Evolutionary conservation across 1,284 basidiomycete genomes (phyloP), one percentile per base, ranked within the genome.

Genomic region (Cryptococcus sp.): DNA sequence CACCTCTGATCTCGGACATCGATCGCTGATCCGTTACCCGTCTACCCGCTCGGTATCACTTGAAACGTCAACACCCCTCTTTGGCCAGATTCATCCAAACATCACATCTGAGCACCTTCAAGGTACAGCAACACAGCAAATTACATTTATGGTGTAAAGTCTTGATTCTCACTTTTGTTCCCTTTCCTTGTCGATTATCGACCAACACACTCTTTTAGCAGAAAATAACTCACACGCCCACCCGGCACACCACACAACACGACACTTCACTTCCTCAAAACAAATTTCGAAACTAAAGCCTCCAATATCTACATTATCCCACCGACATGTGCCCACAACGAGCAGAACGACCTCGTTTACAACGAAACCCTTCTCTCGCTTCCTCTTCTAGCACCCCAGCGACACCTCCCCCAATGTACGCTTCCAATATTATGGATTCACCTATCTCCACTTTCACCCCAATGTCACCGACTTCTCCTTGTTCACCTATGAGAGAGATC

Each of bases 401-500:
- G 11, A 38, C 55, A 10, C 49, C 50, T 30, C 56, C 51, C 32
- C 35, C 45, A 23, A 48, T 53, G 50, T 52, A 52, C 41, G 41
- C 42, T 33, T 13, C 52, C 3, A 11, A 42, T 2, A 34, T 43
- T 14, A 36, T 32, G 30, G 43, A 34, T 33, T 33, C 53, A 14
- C 37, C 47, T 34, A 11, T 7, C 4, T 36, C 36, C 11, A 50
- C 41, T 47, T 41, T 46, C 47, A 49, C 56, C 14, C 50, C 56
- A 23, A 34, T 51, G 36, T 35, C 41, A n/a, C 42, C 51, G 6
- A n/a, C 38, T n/a, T 41, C 38, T 41, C 38, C 38, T n/a, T 41
- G 30, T 7, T 53, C 37, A 5, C 50, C 56, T 13, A 43, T 32
- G 44, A n/a, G 30, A 32, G 50, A 57, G 36, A 52, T 58, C 53